Evolutionary conservation across 805 yeast species (phyloP), one percentile per base, ranked within the genome.

Genomic region (Wickerhamiella bombiphila): DNA sequence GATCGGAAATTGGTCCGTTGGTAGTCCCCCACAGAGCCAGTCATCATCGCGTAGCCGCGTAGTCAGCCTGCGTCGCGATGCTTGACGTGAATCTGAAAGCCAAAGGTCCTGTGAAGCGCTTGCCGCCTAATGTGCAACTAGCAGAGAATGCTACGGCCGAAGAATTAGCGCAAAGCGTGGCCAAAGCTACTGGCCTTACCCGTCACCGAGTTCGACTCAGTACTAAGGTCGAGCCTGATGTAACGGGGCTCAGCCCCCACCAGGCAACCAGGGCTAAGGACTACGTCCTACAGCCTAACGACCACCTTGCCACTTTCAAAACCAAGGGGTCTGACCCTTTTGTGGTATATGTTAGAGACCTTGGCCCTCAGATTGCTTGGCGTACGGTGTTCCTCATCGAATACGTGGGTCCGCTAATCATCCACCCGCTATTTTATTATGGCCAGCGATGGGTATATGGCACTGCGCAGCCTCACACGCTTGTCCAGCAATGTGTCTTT

Each of bases 311-410:
- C 22, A 64, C 59, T n/a, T 68, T 67, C 41, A 70, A 71, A 1
- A 52, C 63, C 30, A 59, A 60, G 17, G 60, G 56, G 8, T 16
- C 33, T 8, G 37, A 32, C 18, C 57, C 53, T 0, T 47, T 63
- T 7, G 50, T 64, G 18, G 65, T 85, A 11, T 70, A 61, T 45
- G 80, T 80, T 39, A 86, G 88, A 57, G 98, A 88, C 54, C 64
- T 88, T 43, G 98, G 98, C 16, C 85, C 86, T 1, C 98, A 91
- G 60, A 72, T 91, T 41, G 75, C 76, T 3, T 91, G 96, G 95
- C 71, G 80, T 60, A 69, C 83, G 3, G 97, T 88, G n/a, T 91
- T 76, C 54, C 49, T 82, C 37, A 63, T 82, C 45, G 98, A 91
- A 61, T 91, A 91, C 56, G 49, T 80, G 14, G 97, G 97, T 2